Evolutionary conservation across 192 early-diverging fungal genomes (phyloP).

Genomic region (Funneliformis geosporum): DNA sequence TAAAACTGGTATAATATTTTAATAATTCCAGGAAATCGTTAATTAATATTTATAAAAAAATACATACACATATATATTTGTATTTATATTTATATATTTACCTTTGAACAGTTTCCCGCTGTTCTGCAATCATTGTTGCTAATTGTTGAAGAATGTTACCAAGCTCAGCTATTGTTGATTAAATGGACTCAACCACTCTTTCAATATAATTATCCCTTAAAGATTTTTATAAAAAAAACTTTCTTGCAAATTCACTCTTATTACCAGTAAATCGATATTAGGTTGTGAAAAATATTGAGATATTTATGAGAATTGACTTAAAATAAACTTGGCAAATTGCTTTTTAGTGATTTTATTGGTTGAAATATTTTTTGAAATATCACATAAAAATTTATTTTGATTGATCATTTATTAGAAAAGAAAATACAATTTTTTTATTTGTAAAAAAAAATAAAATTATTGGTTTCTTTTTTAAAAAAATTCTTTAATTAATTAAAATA

Average conservation of each 20-base stretch:
- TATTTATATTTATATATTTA: constrained; percentile 13
- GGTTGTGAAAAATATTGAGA: no score
- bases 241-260: constrained; percentile 79
- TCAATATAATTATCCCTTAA: constrained; percentile 82
- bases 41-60: neutral
- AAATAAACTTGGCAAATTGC: no score
- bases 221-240: neutral
- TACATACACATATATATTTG: neutral
- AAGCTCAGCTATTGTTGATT: constrained; percentile 95
- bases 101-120: constrained; percentile 86
- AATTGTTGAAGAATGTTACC: constrained; percentile 90
- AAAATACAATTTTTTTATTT: no score
- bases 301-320: no score
- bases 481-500: no score
- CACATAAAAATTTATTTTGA: no score
- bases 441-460: no score
- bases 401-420: no score
- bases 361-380: no score
- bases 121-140: constrained; percentile 82
- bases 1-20: constrained; percentile 80
- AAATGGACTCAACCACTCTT: constrained; percentile 93
- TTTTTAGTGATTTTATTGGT: no score
- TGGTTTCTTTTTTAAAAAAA: no score
- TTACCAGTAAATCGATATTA: constrained; percentile 21
- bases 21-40: constrained; percentile 60